phyloP scores from a whole-genome alignment of 2,329 filamentous ascomycete species.

The Berkeleyomyces rouxiae region DNA sequence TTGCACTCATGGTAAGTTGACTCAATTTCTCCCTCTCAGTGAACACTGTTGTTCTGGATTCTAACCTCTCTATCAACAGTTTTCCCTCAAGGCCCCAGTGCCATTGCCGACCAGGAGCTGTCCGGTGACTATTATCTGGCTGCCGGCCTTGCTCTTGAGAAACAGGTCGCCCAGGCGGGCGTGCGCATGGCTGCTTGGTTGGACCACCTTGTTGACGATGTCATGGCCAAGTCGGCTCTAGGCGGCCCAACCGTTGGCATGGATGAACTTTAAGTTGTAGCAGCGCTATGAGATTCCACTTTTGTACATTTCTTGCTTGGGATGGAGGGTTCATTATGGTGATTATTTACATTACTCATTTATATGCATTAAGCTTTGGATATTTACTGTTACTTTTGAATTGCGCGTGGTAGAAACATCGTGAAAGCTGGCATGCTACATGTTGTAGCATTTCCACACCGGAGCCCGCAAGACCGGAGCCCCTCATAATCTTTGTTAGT shows the following conservation, averaged over 20 bases:
- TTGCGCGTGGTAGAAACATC: no score
- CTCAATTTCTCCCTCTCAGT: background rate
- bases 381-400: no score
- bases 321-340: background rate
- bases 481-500: background rate
- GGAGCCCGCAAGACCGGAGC: background rate
- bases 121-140: conserved; percentile 45
- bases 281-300: background rate
- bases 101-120: conserved; percentile 43
- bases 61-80: conserved; percentile 25
- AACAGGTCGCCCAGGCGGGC: conserved; percentile 51
- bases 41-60: background rate
- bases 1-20: conserved; percentile 38
- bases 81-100: conserved; percentile 41
- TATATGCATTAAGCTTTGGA: no score
- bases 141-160: conserved; percentile 46
- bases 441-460: no score
- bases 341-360: no score
- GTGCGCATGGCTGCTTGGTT: conserved; percentile 53
- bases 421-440: no score
- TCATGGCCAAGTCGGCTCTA: conserved; percentile 16
- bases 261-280: background rate
- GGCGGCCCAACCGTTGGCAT: background rate
- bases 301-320: background rate
- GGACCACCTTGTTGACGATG: conserved; percentile 37